phyloP scores from a whole-genome alignment of 176 grass and related monocot genomes.

The Triticum timopheevii region DNA sequence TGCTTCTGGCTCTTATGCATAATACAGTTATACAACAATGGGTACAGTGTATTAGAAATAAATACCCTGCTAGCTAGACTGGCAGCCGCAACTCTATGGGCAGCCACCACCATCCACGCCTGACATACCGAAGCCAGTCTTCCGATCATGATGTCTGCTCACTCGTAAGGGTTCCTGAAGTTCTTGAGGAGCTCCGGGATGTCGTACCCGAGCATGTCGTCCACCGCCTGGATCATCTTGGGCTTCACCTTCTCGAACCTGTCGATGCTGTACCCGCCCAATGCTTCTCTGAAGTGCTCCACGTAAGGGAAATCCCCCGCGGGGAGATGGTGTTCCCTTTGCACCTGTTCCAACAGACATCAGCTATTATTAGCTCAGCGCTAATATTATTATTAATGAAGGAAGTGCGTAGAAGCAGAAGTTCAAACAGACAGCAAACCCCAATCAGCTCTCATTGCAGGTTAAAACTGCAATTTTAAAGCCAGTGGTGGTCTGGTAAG shows the following conservation, averaged over 20 bases:
- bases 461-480: not conserved
- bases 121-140: not conserved
- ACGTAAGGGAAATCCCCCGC: conserved; percentile 86
- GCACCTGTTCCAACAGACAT: conserved; percentile 55
- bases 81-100: not conserved
- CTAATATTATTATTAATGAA: conserved; percentile 13
- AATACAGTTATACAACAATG: conserved; percentile 31
- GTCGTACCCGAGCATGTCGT: conserved; percentile 96
- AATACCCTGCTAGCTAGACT: not conserved
- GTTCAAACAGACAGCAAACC: not conserved
- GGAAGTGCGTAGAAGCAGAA: not conserved
- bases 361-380: not conserved
- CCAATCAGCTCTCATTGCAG: not conserved
- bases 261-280: conserved; percentile 80
- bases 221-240: conserved; percentile 85
- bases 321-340: conserved; percentile 81
- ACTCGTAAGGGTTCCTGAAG: conserved; percentile 93
- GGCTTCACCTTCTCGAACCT: conserved; percentile 98
- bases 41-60: not conserved
- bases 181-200: conserved; percentile 83
- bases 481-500: not conserved
- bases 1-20: conserved; percentile 21
- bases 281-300: conserved; percentile 83
- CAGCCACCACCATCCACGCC: not conserved
- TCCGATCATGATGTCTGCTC: conserved; percentile 1